These are phyloP conservation scores for Puccinia polysora DNA, from an alignment of 1,284 basidiomycete species.

Conservation along the genomic window DNA sequence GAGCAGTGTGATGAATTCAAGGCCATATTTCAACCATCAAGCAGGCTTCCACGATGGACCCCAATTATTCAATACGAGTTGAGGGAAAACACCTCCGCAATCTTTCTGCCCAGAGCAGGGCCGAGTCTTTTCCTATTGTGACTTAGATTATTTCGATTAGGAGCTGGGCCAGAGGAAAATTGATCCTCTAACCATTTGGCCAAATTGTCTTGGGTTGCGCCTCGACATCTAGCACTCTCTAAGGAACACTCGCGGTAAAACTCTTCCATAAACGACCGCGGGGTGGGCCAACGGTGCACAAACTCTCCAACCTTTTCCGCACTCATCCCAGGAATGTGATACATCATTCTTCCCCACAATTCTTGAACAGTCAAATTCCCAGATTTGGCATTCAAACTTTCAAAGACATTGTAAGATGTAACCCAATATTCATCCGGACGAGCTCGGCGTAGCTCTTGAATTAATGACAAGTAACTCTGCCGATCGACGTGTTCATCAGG, in stretches of 20 bases:
- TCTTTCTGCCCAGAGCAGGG: slow-evolving; percentile 22
- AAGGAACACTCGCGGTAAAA: slow-evolving; percentile 5
- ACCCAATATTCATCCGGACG: slow-evolving; percentile 53
- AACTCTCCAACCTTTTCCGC: slow-evolving; percentile 58
- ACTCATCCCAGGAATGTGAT: slow-evolving; percentile 58
- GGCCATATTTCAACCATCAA: too few relatives aligned
- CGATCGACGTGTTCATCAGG: slow-evolving; percentile 55
- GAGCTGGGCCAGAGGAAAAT: background rate
- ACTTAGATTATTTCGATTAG: slow-evolving; percentile 2
- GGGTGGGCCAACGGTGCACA: slow-evolving; percentile 57
- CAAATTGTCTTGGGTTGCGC: background rate
- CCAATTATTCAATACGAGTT: slow-evolving; percentile 2
- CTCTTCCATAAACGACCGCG: slow-evolving; percentile 54
- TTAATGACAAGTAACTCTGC: slow-evolving; percentile 52
- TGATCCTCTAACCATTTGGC: slow-evolving; percentile 32
- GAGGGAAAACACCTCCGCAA: slow-evolving; percentile 12
- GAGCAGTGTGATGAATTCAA: too few relatives aligned
- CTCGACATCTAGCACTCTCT: background rate
- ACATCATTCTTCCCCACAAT: slow-evolving; percentile 58
- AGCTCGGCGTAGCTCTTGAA: slow-evolving; percentile 53
- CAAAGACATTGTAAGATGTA: slow-evolving; percentile 57
- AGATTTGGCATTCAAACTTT: slow-evolving; percentile 58
- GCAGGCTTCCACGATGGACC: too few relatives aligned
- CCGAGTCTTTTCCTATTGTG: slow-evolving; percentile 13
- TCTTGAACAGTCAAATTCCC: slow-evolving; percentile 55